These are phyloP conservation scores for Stagonosporopsis vannaccii DNA, from an alignment of 2,329 filamentous ascomycete genomes.

Conservation along the genomic window DNA sequence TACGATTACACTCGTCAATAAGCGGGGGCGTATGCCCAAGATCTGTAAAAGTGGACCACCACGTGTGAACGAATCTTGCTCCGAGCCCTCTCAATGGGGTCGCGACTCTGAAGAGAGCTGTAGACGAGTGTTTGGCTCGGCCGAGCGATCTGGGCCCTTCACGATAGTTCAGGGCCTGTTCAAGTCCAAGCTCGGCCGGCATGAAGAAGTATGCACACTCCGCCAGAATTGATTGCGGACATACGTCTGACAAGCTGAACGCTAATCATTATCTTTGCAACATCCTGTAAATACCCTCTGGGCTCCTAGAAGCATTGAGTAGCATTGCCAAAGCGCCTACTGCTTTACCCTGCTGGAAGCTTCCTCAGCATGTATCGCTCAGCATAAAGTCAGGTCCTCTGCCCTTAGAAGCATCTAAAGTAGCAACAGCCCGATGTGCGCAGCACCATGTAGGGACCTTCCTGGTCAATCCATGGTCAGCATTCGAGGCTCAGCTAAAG, in stretches of 20 bases:
- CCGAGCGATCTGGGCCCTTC: background rate
- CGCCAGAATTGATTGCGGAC: background rate
- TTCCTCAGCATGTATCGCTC: background rate
- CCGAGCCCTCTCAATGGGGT: background rate
- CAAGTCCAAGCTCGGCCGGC: background rate
- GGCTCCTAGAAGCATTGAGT: no score
- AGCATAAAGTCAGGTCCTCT: background rate
- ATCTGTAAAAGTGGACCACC: conserved; percentile 2
- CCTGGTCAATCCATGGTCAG: no score
- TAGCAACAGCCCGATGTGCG: background rate
- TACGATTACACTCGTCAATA: background rate
- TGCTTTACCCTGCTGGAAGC: background rate
- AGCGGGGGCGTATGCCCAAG: background rate
- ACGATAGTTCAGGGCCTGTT: background rate
- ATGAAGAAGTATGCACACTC: background rate
- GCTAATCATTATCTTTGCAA: background rate
- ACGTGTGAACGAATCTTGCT: background rate
- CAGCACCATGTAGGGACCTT: background rate
- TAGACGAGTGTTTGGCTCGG: conserved; percentile 4
- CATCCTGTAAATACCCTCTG: background rate
- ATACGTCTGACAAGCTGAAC: no score
- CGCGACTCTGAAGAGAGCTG: background rate
- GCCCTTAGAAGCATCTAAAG: background rate
- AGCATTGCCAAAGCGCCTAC: background rate
- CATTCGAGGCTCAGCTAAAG: background rate